Base-by-base conservation (phyloP, 495 filamentous ascomycete species). In the Cryomyces antarcticus region DNA sequence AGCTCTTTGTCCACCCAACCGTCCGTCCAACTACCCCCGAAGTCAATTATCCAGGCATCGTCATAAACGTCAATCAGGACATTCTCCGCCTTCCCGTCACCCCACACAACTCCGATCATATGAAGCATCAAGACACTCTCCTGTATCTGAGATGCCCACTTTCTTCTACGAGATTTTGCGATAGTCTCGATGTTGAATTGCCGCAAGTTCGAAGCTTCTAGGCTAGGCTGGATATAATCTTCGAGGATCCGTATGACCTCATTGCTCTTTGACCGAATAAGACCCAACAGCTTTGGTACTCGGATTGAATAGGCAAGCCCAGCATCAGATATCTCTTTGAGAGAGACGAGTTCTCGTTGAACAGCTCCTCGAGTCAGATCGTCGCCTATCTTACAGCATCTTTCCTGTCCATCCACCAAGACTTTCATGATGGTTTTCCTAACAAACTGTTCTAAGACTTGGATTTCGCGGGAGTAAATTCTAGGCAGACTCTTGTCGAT, bases 61-160 rank as follows among this genome's bases (percentile, higher is more conserved):
- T 62, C 47, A n/a, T 59, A 39, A 30, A 44, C 43, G 43, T 70
- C 59, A 40, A 70, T 59, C 34, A 69, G 43, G 35, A 69, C 54
- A 48, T 70, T 67, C n/a, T 48, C 56, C 6, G 60, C 47, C 50
- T 66, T 68, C 31, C 49, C 64, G 51, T 69, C 64, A 33, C 67
- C 66, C 65, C 62, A 70, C 30, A 65, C 35, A 42, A 66, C 46
- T 12, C 55, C 56, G 33, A 48, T 41, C 30, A 49, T 44, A 43
- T 66, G 62, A 1, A 66, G 52, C 30, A 46, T 11, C 31, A 24
- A 34, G 39, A 47, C 27, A n/a, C 17, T 47, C 7, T 45, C 10
- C 30, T 17, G 29, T 28, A 47, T 31, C 27, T 47, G 45, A 12
- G 12, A 5, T 33, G 29, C 45, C 45, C 45, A 47, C 31, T 47